Base-by-base conservation (phyloP, 306 rosid genomes). In the Begonia fuchsioides region DNA sequence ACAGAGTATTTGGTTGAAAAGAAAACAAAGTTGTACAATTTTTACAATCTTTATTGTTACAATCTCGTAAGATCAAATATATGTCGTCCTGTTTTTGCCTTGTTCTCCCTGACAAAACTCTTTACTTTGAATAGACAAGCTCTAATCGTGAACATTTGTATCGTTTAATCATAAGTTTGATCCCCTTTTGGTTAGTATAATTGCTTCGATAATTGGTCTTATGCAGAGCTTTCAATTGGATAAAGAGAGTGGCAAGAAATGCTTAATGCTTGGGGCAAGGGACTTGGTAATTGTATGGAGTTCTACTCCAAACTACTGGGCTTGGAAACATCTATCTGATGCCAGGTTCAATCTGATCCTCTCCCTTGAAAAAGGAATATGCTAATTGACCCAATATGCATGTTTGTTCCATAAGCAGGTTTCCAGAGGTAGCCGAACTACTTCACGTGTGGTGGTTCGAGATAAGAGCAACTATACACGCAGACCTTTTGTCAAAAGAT, bases 201-300 rank as follows among this genome's bases (percentile, higher is more conserved):
- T 4, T 41, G 10, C 12, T 41, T 41, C 8, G 11, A 41, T 41
- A 10, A 13, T 55, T 57, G 47, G 17, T 17, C 12, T 50, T n/a
- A 12, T 10, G 9, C 44, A 59, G 64, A 43, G 52, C 9, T 35
- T 59, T 15, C 15, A 49, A 9, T 44, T 59, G 57, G 64, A 59
- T 1, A 43, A 44, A 15, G 12, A n/a, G 47, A 59, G 44, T 59
- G 64, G 64, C 20, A 59, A 50, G 65, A 60, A 51, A 17, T 60
- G 57, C 40, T 41, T 45, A 32, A 51, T 44, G 12, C 17, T 51
- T 44, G 56, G 53, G 17, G 65, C 65, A 12, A 60, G 65, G 51
- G 55, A 44, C 4, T 15, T 60, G 0, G 15, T 19, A 7, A 51
- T 60, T 5, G 3, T 15, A 10, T 43, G 65, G 57, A 18, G 57